A percentile compares a stretch with the other conserved stretches of the same genome.
phyloP scores from a whole-genome alignment of 306 rosid species.

The Pachyrhizus erosus region DNA sequence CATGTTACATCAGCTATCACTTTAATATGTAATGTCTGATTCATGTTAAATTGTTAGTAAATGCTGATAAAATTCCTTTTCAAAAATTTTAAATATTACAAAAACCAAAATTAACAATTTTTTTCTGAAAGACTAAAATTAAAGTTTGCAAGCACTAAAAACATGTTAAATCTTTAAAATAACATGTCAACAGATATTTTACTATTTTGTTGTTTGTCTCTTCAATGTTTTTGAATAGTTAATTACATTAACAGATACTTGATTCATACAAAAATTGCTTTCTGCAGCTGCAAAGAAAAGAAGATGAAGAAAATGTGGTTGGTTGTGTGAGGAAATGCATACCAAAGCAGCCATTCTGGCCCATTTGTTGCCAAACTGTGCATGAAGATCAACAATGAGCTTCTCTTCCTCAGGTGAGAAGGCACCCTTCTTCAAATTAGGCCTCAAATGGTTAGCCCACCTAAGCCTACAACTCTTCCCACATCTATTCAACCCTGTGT shows the following conservation, averaged over 20 bases:
- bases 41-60: background rate
- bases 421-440: slow-evolving; percentile 82
- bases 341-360: slow-evolving; percentile 97
- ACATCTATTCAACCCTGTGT: slow-evolving; percentile 76
- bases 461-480: slow-evolving; percentile 96
- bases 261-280: background rate
- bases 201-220: background rate
- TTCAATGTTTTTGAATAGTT: background rate
- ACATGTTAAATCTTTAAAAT: background rate
- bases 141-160: background rate
- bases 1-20: background rate
- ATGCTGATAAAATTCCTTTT: background rate
- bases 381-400: slow-evolving; percentile 77
- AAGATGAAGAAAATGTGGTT: background rate
- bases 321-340: background rate
- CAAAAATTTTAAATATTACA: background rate
- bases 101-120: background rate
- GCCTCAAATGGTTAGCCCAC: slow-evolving; percentile 93
- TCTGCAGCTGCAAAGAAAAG: background rate
- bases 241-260: background rate
- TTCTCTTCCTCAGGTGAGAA: slow-evolving; percentile 79
- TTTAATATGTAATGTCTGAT: background rate
- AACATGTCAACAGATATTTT: background rate
- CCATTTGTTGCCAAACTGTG: slow-evolving; percentile 93
- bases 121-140: background rate